These are phyloP conservation scores for Metroxylon sagu DNA, from an alignment of 176 grass and related monocot species.

Conservation along the genomic window DNA sequence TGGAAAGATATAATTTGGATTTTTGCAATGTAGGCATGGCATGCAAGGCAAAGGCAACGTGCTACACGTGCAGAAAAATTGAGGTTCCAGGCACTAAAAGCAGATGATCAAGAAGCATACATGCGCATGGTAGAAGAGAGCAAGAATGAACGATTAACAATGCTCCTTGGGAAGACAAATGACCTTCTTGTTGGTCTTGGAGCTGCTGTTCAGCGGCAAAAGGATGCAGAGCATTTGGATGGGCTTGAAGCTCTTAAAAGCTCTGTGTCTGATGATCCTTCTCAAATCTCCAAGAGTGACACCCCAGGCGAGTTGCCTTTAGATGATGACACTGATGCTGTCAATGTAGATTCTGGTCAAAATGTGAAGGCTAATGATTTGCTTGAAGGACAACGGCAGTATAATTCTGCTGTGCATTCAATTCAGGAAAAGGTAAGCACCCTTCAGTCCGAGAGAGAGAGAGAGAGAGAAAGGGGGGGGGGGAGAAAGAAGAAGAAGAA, in stretches of 20 bases:
- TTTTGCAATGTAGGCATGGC: slow-evolving; percentile 57
- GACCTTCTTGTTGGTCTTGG: slow-evolving; percentile 93
- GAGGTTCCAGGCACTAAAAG: slow-evolving; percentile 79
- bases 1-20: neutral
- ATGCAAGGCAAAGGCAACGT: slow-evolving; percentile 83
- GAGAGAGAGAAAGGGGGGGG: too few species aligned
- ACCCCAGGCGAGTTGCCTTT: slow-evolving; percentile 39
- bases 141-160: slow-evolving; percentile 96
- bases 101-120: slow-evolving; percentile 96
- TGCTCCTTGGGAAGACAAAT: slow-evolving; percentile 95
- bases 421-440: slow-evolving; percentile 92
- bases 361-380: slow-evolving; percentile 30
- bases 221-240: slow-evolving; percentile 86
- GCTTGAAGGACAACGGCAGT: slow-evolving; percentile 71
- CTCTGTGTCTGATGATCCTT: slow-evolving; percentile 52
- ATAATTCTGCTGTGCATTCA: slow-evolving; percentile 92
- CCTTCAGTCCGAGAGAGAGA: too few species aligned
- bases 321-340: slow-evolving; percentile 35
- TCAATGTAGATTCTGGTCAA: slow-evolving; percentile 15
- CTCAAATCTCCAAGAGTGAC: slow-evolving; percentile 41
- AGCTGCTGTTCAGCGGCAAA: slow-evolving; percentile 91
- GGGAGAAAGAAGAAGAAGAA: too few species aligned
- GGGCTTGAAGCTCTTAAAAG: slow-evolving; percentile 42
- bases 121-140: slow-evolving; percentile 98
- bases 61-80: slow-evolving; percentile 67